Conservation (phyloP, 1,139 yeast genomes). For the Debaryomycetaceae sp. region DNA sequence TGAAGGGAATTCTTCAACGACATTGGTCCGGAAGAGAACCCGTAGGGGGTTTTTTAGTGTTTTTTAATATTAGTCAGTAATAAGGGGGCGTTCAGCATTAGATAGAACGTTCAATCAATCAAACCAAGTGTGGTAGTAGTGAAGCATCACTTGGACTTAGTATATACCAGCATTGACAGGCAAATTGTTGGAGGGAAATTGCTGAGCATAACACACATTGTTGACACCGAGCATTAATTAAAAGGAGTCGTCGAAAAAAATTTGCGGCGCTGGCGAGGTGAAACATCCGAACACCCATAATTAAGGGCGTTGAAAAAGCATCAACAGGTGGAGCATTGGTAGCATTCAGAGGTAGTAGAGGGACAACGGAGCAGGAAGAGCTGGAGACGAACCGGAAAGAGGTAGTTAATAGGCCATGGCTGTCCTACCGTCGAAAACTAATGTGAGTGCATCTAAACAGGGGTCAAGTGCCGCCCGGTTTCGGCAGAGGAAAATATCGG, state of each 20-base stretch:
- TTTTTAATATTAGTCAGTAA: neutral
- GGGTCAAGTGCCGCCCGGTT: conserved; percentile 62
- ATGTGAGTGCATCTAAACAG: conserved; percentile 29
- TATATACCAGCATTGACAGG: neutral
- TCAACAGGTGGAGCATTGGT: neutral
- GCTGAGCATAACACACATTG: neutral
- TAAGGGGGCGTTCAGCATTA: neutral
- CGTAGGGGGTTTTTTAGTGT: neutral
- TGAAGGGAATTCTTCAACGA: conserved; percentile 3
- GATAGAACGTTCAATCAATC: neutral
- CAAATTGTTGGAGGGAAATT: neutral
- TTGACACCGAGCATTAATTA: neutral
- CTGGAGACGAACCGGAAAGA: neutral
- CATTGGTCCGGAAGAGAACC: conserved; percentile 1
- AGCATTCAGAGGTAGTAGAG: conserved; percentile 1
- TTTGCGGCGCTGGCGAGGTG: conserved; percentile 5
- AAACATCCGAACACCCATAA: conserved; percentile 14
- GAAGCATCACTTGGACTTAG: neutral
- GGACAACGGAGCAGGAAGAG: neutral
- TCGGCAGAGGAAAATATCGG: conserved; percentile 88
- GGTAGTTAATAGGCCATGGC: conserved; percentile 17
- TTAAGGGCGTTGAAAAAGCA: conserved; percentile 5
- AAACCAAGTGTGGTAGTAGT: neutral
- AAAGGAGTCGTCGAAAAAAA: conserved; percentile 4
- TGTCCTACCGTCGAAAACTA: conserved; percentile 26